phyloP scores from a whole-genome alignment of 805 yeast genomes.

The Metschnikowia aberdeeniae region DNA sequence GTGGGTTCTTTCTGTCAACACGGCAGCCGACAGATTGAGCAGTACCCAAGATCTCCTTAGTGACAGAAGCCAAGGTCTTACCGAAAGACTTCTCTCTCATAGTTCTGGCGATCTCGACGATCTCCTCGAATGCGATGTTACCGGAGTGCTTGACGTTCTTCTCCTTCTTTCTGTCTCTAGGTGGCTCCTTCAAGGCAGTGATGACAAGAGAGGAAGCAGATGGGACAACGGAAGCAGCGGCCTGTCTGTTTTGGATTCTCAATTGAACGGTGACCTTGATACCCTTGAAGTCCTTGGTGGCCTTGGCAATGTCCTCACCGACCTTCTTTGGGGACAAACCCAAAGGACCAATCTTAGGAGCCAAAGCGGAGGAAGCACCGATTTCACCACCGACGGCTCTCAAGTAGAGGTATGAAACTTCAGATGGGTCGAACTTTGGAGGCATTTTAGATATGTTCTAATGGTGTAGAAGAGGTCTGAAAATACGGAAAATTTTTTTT shows the following conservation, averaged over 20 bases:
- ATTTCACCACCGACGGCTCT: conserved; percentile 99
- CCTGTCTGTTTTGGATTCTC: conserved; percentile 99
- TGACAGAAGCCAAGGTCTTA: conserved; percentile 92
- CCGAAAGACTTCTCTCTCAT: conserved; percentile 98
- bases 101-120: conserved; percentile 94
- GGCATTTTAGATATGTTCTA: conserved; percentile 55
- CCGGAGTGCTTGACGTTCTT: conserved; percentile 99
- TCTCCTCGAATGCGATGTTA: conserved; percentile 95
- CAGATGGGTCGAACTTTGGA: conserved; percentile 98
- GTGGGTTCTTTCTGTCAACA: conserved; percentile 99
- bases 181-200: conserved; percentile 99
- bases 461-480: conserved; percentile 12
- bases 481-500: conserved; percentile 14
- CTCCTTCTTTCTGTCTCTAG: conserved; percentile 99
- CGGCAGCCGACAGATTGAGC: conserved; percentile 99
- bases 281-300: conserved; percentile 98
- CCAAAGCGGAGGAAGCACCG: conserved; percentile 99
- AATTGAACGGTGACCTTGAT: conserved; percentile 98
- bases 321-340: conserved; percentile 99
- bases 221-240: conserved; percentile 97
- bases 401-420: conserved; percentile 96
- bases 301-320: conserved; percentile 99
- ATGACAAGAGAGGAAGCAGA: conserved; percentile 98
- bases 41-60: conserved; percentile 99
- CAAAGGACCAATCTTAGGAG: conserved; percentile 99